phyloP scores from a whole-genome alignment of 179 eudicot genomes.

The Camellia oleifera region DNA sequence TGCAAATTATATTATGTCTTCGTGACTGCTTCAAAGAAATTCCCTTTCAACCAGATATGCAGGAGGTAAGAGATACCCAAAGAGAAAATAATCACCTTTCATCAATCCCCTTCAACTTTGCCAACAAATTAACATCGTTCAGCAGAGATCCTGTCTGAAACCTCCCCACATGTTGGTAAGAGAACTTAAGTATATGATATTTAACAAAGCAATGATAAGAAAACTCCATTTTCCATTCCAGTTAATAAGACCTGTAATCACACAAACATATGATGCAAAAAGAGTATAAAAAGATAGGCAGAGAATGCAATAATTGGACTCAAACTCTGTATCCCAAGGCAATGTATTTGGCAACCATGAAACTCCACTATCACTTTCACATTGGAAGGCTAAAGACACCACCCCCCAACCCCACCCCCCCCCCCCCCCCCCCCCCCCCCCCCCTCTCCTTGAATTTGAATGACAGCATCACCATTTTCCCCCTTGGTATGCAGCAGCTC shows the following conservation, averaged over 20 bases:
- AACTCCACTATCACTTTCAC: slow-evolving; percentile 34
- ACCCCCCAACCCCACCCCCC: too few species aligned
- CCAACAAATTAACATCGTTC: slow-evolving; percentile 18
- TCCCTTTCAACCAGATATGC: not conserved
- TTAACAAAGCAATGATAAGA: not conserved
- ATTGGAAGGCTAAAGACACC: slow-evolving; percentile 51
- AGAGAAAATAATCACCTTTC: slow-evolving; percentile 22
- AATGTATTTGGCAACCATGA: slow-evolving; percentile 51
- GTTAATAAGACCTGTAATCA: too few species aligned
- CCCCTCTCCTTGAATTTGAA: slow-evolving; percentile 68
- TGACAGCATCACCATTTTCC: slow-evolving; percentile 25
- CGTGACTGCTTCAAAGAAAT: not conserved
- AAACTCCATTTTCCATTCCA: not conserved
- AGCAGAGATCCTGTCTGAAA: slow-evolving; percentile 33
- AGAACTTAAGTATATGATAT: not conserved
- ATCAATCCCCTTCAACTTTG: slow-evolving; percentile 17
- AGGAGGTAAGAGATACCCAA: not conserved
- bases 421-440: too few species aligned
- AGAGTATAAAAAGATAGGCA: too few species aligned
- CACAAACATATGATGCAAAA: too few species aligned
- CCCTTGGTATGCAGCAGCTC: slow-evolving; percentile 73
- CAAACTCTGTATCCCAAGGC: slow-evolving; percentile 21
- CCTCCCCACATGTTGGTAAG: slow-evolving; percentile 3
- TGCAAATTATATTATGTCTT: too few species aligned
- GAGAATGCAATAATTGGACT: slow-evolving; percentile 20